phyloP scores from a whole-genome alignment of 2,329 filamentous ascomycete genomes.

The Aspergillus ochraceoroseus region DNA sequence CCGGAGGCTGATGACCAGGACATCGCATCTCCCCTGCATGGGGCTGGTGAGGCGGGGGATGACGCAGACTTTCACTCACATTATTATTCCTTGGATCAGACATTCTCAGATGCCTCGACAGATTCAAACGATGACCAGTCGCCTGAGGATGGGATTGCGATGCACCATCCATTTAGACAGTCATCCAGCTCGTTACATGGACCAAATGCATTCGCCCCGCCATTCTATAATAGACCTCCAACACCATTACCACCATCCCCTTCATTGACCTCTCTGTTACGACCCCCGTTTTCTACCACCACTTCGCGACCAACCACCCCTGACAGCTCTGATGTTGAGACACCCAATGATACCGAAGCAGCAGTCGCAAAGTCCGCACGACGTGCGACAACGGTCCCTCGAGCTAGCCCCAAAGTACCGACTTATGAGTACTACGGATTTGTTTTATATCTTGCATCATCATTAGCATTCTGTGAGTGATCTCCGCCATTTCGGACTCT shows the following conservation, averaged over 20 bases:
- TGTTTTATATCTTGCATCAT: slow-evolving; percentile 87
- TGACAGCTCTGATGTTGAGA: slow-evolving; percentile 83
- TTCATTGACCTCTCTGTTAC: slow-evolving; percentile 83
- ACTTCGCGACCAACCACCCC: slow-evolving; percentile 90
- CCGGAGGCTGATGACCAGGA: slow-evolving; percentile 29
- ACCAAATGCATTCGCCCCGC: slow-evolving; percentile 60
- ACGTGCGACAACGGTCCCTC: slow-evolving; percentile 63
- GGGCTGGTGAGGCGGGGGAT: slow-evolving; percentile 29
- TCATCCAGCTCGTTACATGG: slow-evolving; percentile 41
- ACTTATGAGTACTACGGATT: slow-evolving; percentile 99
- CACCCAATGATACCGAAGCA: slow-evolving; percentile 55
- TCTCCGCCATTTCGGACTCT: too few relatives aligned
- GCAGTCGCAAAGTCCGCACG: slow-evolving; percentile 58
- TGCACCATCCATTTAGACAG: slow-evolving; percentile 39
- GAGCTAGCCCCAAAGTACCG: slow-evolving; percentile 87
- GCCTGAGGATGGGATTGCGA: slow-evolving; percentile 28
- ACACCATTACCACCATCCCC: slow-evolving; percentile 90
- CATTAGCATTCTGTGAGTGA: slow-evolving; percentile 67
- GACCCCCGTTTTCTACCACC: slow-evolving; percentile 59
- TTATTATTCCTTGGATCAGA: slow-evolving; percentile 41
- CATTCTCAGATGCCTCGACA: slow-evolving; percentile 33
- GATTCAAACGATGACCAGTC: slow-evolving; percentile 32
- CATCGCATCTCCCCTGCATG: slow-evolving; percentile 28
- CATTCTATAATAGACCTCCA: slow-evolving; percentile 96
- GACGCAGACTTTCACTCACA: slow-evolving; percentile 46